Evolutionary conservation across 495 filamentous ascomycete species (phyloP), one percentile per base, ranked within the genome.

Genomic region (Neurospora sp.): DNA sequence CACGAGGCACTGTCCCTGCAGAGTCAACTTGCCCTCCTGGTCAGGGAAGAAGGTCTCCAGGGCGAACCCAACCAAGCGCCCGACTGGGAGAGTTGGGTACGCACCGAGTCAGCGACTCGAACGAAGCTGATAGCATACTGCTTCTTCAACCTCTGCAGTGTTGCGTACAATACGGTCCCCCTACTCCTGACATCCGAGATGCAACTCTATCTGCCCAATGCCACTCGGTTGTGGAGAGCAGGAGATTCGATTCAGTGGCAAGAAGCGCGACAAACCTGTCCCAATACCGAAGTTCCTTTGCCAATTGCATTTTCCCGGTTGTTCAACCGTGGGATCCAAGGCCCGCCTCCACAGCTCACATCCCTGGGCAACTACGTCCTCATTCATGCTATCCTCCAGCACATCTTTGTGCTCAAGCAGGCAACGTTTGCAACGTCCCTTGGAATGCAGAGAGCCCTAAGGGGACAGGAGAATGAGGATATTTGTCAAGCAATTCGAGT

Each of bases 361-460:
- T 89, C 89, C 1, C 83, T 92, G 0, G 90, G 90, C 18, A 89
- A 89, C 73, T 92, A 92, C 73, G 85, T 90, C 6, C 85, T 92
- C 5, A 91, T 93, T 42, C 88, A 91, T 74, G 90, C 89, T 0
- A 80, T 93, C 70, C 85, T 92, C 16, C 91, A 93, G 74, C 88
- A 91, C 66, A 91, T 93, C 37, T 92, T 89, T 79, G 72, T 91
- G 18, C 83, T 90, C 41, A 90, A 90, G 69, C 88, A 92, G 74
- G 86, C 88, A 5, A 87, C 85, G 0, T 82, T 84, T 35, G 82
- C 82, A 8, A 85, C 85, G 0, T 79, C 82, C 0, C 87, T 85
- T 38, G 83, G 82, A 3, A 77, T 78, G 2, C 81, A 82, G 38
- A 78, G 85, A 35, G 84, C 85, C 1, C 75, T 89, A 31, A 86